phyloP scores from a whole-genome alignment of 2,329 filamentous ascomycete genomes.

The Hypoxylon sp. region DNA sequence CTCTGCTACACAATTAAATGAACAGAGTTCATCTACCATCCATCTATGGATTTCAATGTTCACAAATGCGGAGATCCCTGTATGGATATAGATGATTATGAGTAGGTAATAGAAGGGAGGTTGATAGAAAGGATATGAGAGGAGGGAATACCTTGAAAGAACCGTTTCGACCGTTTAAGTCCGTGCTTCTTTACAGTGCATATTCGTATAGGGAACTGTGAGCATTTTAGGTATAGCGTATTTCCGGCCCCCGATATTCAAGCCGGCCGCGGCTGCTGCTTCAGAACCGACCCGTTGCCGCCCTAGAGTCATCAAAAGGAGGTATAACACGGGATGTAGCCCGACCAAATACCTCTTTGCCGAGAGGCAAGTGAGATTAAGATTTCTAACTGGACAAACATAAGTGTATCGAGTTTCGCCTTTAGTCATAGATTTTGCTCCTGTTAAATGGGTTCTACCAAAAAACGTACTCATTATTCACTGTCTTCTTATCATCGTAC shows the following conservation, averaged over 20 bases:
- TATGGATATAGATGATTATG: not conserved
- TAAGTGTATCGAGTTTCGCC: not conserved
- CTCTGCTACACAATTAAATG: not conserved
- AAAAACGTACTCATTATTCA: no score
- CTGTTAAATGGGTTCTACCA: no score
- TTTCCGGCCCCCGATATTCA: not conserved
- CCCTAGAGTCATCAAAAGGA: not conserved
- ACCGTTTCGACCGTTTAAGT: not conserved
- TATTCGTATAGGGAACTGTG: not conserved
- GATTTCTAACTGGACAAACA: not conserved
- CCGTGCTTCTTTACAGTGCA: not conserved
- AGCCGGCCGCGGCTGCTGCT: not conserved
- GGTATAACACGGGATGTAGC: not conserved
- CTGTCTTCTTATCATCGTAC: no score
- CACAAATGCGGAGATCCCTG: slow-evolving; percentile 4
- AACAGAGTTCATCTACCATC: slow-evolving; percentile 1
- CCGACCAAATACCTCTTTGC: not conserved
- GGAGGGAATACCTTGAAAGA: not conserved
- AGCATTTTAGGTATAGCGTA: not conserved
- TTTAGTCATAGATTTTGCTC: no score
- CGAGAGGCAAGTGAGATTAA: not conserved
- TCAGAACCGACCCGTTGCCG: not conserved
- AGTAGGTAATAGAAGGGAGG: not conserved
- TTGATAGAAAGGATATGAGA: not conserved
- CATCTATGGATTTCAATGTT: no score